Base-by-base conservation (phyloP, 768 basidiomycete genomes). In the Lentinula guzmanii region DNA sequence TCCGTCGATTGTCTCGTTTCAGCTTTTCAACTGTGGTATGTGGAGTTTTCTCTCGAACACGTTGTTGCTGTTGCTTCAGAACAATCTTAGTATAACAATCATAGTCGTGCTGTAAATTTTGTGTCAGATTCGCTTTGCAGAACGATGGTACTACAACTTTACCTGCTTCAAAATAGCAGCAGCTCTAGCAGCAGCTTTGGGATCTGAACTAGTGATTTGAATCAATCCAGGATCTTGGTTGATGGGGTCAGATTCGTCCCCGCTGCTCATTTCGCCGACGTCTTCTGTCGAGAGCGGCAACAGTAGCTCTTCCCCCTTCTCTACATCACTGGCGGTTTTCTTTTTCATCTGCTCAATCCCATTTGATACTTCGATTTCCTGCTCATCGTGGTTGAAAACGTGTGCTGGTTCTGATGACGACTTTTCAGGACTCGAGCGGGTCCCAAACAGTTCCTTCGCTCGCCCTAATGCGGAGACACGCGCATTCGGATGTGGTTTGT, bases 151-250 rank as follows among this genome's bases (percentile, higher is more conserved):
- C 52, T 59, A 48, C 21, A 21, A 61, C 71, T 84, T n/a, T 53
- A 92, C 93, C 79, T 91, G 82, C 72, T 90, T 93, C 66, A 97
- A 77, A 62, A 97, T 95, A 0, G 95, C 95, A 37, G 92, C 94
- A n/a, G 94, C 95, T 52, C 91, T 77, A 2, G 94, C 95, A 51
- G 95, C 95, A 16, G 92, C 92, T 62, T 81, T 79, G 2, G 95
- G 91, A 71, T 96, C 91, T 21, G 85, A 83, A 62, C 91, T 93
- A 2, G 87, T 87, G 63, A 96, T 90, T 75, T 91, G 89, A 64
- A 97, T 85, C 5, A 95, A 75, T n/a, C 82, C 82, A 13, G 76
- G 72, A 53, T 84, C 82, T 16, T 72, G 66, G 7, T 78, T 76
- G 4, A 74, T 75, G 10, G 37, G 45, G 21, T 72, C 72, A 50